Evolutionary conservation across 1,284 basidiomycete genomes (phyloP).

Genomic region (Ustilago hordei): DNA sequence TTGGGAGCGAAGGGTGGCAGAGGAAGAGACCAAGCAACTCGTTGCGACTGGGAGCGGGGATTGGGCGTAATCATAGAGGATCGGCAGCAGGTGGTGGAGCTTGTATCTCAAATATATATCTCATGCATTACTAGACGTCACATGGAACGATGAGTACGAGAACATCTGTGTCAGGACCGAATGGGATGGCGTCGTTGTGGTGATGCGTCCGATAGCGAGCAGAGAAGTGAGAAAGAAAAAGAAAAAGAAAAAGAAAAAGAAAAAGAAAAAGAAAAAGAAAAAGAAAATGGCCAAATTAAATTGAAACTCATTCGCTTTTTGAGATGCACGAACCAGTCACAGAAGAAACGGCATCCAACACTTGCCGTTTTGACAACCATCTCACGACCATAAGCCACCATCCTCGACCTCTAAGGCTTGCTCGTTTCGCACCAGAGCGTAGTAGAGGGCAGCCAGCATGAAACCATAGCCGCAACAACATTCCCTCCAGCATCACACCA

Average conservation of each 20-base stretch:
- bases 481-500: neutral
- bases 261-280: too few relatives aligned
- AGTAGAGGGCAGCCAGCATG: too few relatives aligned
- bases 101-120: too few relatives aligned
- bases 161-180: neutral
- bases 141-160: neutral
- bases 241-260: too few relatives aligned
- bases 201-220: neutral
- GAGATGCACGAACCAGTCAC: neutral
- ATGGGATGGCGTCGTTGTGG: neutral
- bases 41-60: slow-evolving; percentile 7
- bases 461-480: too few relatives aligned
- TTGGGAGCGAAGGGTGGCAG: slow-evolving; percentile 74
- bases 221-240: too few relatives aligned
- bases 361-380: neutral
- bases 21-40: slow-evolving; percentile 24
- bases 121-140: neutral
- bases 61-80: slow-evolving; percentile 17
- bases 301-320: neutral
- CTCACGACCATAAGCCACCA: neutral
- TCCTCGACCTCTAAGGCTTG: too few relatives aligned
- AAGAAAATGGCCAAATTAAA: neutral
- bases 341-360: neutral
- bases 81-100: too few relatives aligned
- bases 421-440: too few relatives aligned